These are phyloP conservation scores for Pseudozyma thailandica DNA, from an alignment of 1,284 basidiomycete species.

Conservation along the genomic window DNA sequence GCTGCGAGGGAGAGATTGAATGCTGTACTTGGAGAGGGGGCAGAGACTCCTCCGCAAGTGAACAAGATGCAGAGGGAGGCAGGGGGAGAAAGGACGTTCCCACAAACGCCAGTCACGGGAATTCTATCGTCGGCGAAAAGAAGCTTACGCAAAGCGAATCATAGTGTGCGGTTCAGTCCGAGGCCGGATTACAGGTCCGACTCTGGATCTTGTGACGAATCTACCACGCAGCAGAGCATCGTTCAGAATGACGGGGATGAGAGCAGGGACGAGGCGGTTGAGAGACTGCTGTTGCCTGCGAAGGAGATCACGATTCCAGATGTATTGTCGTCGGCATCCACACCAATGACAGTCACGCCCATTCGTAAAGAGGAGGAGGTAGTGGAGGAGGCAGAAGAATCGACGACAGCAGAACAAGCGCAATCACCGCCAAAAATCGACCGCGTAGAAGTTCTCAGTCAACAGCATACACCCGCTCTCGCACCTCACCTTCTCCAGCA, in stretches of 20 bases:
- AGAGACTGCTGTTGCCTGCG: constrained; percentile 15
- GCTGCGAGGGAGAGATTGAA: constrained; percentile 25
- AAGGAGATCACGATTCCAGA: constrained; percentile 27
- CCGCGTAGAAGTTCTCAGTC: constrained; percentile 1
- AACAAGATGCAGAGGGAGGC: background rate
- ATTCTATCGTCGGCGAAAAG: constrained; percentile 23
- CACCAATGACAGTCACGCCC: background rate
- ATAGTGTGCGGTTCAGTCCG: constrained; percentile 46
- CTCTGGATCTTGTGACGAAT: constrained; percentile 46
- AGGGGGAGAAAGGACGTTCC: background rate
- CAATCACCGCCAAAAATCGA: constrained; percentile 12
- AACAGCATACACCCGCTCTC: constrained; percentile 29
- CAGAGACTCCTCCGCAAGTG: background rate
- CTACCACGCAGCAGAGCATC: constrained; percentile 6
- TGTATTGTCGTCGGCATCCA: constrained; percentile 11
- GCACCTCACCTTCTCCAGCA: background rate
- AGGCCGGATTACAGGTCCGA: constrained; percentile 46
- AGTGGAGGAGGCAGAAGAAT: constrained; percentile 1
- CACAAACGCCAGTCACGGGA: constrained; percentile 23
- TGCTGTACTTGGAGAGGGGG: constrained; percentile 5
- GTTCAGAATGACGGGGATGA: constrained; percentile 1
- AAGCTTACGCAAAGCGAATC: constrained; percentile 10
- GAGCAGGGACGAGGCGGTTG: constrained; percentile 11
- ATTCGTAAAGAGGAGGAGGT: background rate
- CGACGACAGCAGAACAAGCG: background rate